A percentile compares a stretch with the other conserved stretches of the same genome.
phyloP scores from a whole-genome alignment of 176 grass and related monocot genomes.

The Oryza coarctata region DNA sequence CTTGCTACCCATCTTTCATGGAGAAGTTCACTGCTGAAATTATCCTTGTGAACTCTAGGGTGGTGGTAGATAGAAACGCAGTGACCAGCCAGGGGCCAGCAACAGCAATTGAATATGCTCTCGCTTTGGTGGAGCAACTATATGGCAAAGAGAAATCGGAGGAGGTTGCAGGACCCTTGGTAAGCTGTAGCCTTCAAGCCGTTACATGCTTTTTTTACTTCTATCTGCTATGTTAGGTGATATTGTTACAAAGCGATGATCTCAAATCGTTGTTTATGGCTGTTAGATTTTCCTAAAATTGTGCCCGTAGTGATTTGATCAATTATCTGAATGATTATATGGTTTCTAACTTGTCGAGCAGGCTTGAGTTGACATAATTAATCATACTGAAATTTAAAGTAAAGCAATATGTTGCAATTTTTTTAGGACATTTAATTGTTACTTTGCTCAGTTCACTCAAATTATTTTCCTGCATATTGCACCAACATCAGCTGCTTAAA shows the following conservation, averaged over 20 bases:
- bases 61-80: conserved; percentile 58
- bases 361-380: not conserved
- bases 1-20: conserved; percentile 59
- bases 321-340: not conserved
- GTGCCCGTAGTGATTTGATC: not conserved
- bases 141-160: conserved; percentile 65
- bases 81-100: conserved; percentile 68
- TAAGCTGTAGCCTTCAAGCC: conserved; percentile 29
- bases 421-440: not conserved
- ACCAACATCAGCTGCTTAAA: not conserved
- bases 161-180: conserved; percentile 68
- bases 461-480: not conserved
- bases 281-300: not conserved
- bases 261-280: not conserved
- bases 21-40: conserved; percentile 68
- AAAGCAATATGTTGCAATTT: not conserved
- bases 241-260: not conserved
- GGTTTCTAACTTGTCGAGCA: not conserved
- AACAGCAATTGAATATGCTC: conserved; percentile 60
- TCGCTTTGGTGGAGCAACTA: conserved; percentile 60
- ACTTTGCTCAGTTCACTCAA: not conserved
- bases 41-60: conserved; percentile 53
- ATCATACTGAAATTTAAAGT: not conserved
- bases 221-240: not conserved
- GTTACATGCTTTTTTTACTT: not conserved